Evolutionary conservation across 2,329 filamentous ascomycete species (phyloP), one percentile per base, ranked within the genome.

Genomic region (Stagonosporopsis chrysanthemi): DNA sequence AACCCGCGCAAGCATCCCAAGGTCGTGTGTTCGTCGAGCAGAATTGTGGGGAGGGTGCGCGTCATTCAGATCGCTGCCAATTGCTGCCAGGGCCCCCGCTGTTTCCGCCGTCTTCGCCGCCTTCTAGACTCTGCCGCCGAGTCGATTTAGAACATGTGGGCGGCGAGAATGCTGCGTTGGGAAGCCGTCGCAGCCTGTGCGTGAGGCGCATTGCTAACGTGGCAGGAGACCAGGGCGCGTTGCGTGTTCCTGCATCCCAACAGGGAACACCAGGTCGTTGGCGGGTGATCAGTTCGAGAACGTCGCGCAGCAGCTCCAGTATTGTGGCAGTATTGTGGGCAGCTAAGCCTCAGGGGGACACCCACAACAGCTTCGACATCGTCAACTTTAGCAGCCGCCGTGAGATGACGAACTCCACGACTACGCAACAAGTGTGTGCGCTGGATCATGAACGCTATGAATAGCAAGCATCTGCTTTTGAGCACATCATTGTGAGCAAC

Each of bases 1-100:
- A 48, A 24, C 44, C 48, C 54, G 54, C 54, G 44, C 48, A 52
- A 42, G 48, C 54, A 52, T 48, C 42, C 43, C 54, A 33, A 35
- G 39, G 36, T 54, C 35, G 33, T 44, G 40, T 40, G 45, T 33
- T 22, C 35, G 42, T 45, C 24, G 36, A 29, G 24, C 17, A 44
- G 31, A 55, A 43, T 46, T 58, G 55, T 58, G 55, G 55, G 55
- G 55, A 58, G 51, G 52, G 51, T 52, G 56, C 52, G 56, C 56
- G 56, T 59, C 56, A 59, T 59, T 51, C 56, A 47, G 50, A 54
- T 50, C 45, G 23, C 50, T 46, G 43, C 48, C 48, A 26, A 43
- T 48, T 52, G 33, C 50, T 42, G 41, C 8, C 29, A 40, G 31
- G 49, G 46, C 31, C 26, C 43, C 54, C 43, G 48, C 48, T 49